phyloP scores from a whole-genome alignment of 768 basidiomycete species.

The Hericium rajendrae region DNA sequence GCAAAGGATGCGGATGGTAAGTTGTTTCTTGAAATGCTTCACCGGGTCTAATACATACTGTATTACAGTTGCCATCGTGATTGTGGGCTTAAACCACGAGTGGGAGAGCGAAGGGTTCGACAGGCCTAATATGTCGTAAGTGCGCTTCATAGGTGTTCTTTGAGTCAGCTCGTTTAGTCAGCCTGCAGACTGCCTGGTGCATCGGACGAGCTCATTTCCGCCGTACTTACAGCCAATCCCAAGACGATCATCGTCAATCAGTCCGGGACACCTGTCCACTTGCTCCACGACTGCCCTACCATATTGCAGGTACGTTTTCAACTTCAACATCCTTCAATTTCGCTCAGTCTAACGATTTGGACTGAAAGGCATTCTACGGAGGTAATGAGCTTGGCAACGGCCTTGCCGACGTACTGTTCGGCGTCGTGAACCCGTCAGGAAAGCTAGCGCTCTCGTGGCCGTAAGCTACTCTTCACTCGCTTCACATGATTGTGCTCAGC shows the following conservation, averaged over 20 bases:
- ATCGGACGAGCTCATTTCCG: slow-evolving; percentile 40
- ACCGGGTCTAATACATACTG: neutral
- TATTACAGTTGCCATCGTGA: slow-evolving; percentile 31
- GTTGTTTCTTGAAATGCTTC: neutral
- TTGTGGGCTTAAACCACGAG: slow-evolving; percentile 49
- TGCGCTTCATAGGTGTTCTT: neutral
- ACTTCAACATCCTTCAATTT: slow-evolving; percentile 7
- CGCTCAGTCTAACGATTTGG: neutral
- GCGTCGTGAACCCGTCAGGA: slow-evolving; percentile 48
- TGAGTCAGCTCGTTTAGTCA: neutral
- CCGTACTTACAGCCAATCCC: slow-evolving; percentile 40
- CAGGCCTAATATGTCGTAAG: slow-evolving; percentile 34
- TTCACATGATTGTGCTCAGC: neutral
- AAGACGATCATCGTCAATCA: slow-evolving; percentile 51
- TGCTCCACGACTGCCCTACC: slow-evolving; percentile 33
- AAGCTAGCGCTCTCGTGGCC: slow-evolving; percentile 49
- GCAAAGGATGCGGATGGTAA: slow-evolving; percentile 33
- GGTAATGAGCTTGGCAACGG: slow-evolving; percentile 50
- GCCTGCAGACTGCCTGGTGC: slow-evolving; percentile 36
- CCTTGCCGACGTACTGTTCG: slow-evolving; percentile 50
- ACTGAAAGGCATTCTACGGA: slow-evolving; percentile 37
- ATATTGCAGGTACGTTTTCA: slow-evolving; percentile 29
- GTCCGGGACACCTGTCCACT: slow-evolving; percentile 40
- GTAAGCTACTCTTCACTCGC: slow-evolving; percentile 19
- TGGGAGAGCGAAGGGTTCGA: slow-evolving; percentile 57